Conservation (phyloP, 2,329 filamentous ascomycete genomes). For the Sordariomycetes sp. region DNA sequence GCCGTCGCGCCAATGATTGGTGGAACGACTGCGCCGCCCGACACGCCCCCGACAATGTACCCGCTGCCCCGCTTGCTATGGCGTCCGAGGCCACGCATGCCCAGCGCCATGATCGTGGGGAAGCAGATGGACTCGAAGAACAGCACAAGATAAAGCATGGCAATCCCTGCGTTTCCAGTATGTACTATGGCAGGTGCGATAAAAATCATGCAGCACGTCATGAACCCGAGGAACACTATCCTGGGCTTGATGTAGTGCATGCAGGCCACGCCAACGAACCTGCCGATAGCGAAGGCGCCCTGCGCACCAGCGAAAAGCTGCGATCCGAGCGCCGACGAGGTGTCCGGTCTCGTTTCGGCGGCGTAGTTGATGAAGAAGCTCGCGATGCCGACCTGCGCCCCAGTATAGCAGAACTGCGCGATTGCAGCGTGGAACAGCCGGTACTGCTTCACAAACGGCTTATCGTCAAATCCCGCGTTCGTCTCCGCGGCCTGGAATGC, state of each 20-base stretch:
- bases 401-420: constrained; percentile 51
- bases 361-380: constrained; percentile 40
- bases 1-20: constrained; percentile 57
- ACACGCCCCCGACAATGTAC: constrained; percentile 39
- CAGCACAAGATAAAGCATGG: constrained; percentile 39
- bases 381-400: constrained; percentile 40
- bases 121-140: constrained; percentile 47
- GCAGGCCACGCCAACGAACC: constrained; percentile 39
- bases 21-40: constrained; percentile 40
- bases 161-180: constrained; percentile 34
- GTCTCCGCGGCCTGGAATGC: constrained; percentile 29
- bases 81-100: constrained; percentile 45
- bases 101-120: constrained; percentile 44
- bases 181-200: constrained; percentile 36
- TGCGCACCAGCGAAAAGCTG: constrained; percentile 45
- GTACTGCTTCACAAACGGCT: constrained; percentile 41
- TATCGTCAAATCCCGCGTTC: constrained; percentile 20
- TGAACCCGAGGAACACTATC: constrained; percentile 38
- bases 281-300: constrained; percentile 43
- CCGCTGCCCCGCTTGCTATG: constrained; percentile 60
- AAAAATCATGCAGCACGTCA: constrained; percentile 39
- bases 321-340: constrained; percentile 11
- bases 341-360: constrained; percentile 11
- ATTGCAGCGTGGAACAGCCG: constrained; percentile 47
- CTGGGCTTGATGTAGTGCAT: constrained; percentile 42